Evolutionary conservation across 192 early-diverging fungal species (phyloP), one percentile per base, ranked within the genome.

Genomic region (Entomortierella chlamydospora): DNA sequence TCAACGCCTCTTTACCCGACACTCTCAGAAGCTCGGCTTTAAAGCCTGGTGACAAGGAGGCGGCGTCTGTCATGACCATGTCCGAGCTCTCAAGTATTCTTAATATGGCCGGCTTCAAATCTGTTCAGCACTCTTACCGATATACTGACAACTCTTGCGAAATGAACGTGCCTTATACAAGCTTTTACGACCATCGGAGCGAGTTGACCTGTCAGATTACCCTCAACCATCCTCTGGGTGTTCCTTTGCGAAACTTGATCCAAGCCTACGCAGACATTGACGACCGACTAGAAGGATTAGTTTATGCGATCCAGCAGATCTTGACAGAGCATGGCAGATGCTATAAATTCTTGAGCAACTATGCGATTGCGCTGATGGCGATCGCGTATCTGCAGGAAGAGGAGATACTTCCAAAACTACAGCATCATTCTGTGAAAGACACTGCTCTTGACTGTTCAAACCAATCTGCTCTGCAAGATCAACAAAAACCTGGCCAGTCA

Each of bases 171-270:
- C 11, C 39, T 4, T 61, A 61, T 29, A n/a, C 43, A 17, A 28
- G 39, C 10, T 61, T 61, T 13, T 61, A 45, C 28, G 59, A 61
- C 37, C 22, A 25, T 3, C 39, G 15, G 22, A 41, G 39, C 8
- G n/a, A 45, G 11, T 25, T 41, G 18, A 61, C 39, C 4, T 61
- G 59, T 43, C 59, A 61, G 26, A 26, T 61, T 43, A 47, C 59
- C 22, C 22, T 61, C 12, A 2, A 15, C 4, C 13, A 29, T 2
- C 59, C 42, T 4, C 25, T 59, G 7, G 39, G 22, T 23, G 12
- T 59, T 41, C 23, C 25, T 20, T 8, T 29, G 17, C 39, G 59
- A 17, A 20, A 45, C 18, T 7, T 61, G 11, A 25, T 61, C 9
- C 37, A 30, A 47, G 25, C 59, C 42, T 61, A 61, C 6, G 39